Evolutionary conservation across 768 basidiomycete species (phyloP), one percentile per base, ranked within the genome.

Genomic region (Amanita molliuscula): DNA sequence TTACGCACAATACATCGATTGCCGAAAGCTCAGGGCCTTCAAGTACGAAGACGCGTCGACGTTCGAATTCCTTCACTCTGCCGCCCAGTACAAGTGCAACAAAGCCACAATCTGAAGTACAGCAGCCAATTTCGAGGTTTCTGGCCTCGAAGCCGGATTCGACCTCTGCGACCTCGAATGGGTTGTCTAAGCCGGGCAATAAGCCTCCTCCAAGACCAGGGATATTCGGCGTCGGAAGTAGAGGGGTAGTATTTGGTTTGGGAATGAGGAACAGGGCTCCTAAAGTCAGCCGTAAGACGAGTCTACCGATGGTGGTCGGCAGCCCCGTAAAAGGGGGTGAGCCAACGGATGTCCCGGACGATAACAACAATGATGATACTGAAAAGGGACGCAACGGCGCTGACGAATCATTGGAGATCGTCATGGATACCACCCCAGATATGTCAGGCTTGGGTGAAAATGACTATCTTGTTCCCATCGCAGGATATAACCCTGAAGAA

Each of bases 271-370:
- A 63, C 20, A 61, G 70, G 25, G 57, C 63, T 26, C 61, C 56
- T 15, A 72, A 69, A 53, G 71, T 62, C n/a, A 76, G 76, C 54
- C 69, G 69, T 55, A 75, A 75, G 55, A 65, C 74, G 3, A 66
- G 62, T 33, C 59, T 77, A 44, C 72, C 76, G 0, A 70, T 65
- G 53, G 74, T 77, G 4, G 65, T 70, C 51, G 74, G 65, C 18
- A 76, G 75, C 54, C 76, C 76, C 26, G 68, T 74, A 7, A 77
- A 77, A 61, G 73, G 72, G 13, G 60, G 59, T 10, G 48, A 54
- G 4, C 40, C 33, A 8, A 15, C 37, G 21, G 23, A 45, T 6
- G 43, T 15, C 26, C 40, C 46, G 46, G 57, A 62, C 34, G 56
- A 66, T 44, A 53, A 49, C 28, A 56, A 58, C 34, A 56, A 66